Evolutionary conservation across 345 rosid genomes (phyloP).

Genomic region (Citrus unshiu): DNA sequence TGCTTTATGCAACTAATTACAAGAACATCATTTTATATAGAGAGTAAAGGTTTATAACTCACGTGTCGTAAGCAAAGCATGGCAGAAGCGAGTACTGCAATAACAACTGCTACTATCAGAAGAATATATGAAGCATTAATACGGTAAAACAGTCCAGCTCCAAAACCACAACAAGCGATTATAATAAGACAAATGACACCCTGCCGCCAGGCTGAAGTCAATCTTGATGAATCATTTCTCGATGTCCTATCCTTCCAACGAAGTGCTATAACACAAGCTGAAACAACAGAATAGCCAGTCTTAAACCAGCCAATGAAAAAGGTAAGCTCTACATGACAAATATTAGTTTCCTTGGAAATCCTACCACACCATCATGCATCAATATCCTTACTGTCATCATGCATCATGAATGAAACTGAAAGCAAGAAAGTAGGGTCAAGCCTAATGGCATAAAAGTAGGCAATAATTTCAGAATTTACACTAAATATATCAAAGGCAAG

Average conservation of each 20-base stretch:
- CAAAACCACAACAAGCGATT: constrained; percentile 78
- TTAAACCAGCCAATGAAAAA: constrained; percentile 36
- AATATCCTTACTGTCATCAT: not conserved
- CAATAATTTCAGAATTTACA: not conserved
- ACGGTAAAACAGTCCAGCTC: constrained; percentile 67
- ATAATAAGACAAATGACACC: constrained; percentile 65
- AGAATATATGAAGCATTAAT: constrained; percentile 45
- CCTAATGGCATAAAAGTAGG: not conserved
- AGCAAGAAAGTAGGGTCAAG: not conserved
- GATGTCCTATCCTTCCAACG: constrained; percentile 66
- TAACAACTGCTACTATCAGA: constrained; percentile 40
- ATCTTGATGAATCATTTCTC: constrained; percentile 41
- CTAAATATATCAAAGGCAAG: not conserved
- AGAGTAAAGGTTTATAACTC: constrained; percentile 18
- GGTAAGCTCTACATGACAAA: constrained; percentile 6
- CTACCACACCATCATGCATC: not conserved
- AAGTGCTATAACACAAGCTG: constrained; percentile 81
- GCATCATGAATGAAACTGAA: not conserved
- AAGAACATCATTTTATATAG: not conserved
- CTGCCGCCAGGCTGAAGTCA: constrained; percentile 67
- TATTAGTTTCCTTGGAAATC: not conserved
- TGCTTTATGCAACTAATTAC: not conserved
- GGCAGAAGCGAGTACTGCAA: constrained; percentile 52
- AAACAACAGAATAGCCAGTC: constrained; percentile 98
- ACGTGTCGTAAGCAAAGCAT: constrained; percentile 72